phyloP scores from a whole-genome alignment of 306 rosid genomes.

The Datisca glomerata region DNA sequence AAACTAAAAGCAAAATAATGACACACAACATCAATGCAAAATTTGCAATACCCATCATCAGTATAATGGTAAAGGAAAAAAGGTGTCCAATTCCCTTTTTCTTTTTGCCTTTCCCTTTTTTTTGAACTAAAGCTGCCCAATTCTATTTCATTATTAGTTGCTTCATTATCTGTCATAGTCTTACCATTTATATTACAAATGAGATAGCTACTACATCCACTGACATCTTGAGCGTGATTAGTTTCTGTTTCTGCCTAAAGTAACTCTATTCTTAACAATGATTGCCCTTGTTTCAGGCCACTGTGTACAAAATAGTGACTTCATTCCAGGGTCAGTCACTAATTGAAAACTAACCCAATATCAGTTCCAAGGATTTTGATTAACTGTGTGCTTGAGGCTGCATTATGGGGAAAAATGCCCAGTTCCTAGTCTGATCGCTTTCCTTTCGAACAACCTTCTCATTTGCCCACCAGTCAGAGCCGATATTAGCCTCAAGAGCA shows the following conservation, averaged over 20 bases:
- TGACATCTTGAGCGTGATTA: too few species aligned
- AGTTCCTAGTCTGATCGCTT: constrained; percentile 29
- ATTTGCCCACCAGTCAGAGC: constrained; percentile 86
- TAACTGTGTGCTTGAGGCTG: constrained; percentile 23
- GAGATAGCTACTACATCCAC: not conserved
- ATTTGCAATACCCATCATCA: not conserved
- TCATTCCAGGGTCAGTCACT: not conserved
- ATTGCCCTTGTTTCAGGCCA: not conserved
- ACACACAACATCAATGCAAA: too few species aligned
- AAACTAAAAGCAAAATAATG: too few species aligned
- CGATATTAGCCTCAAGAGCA: constrained; percentile 19
- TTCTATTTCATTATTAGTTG: not conserved
- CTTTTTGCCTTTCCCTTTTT: too few species aligned
- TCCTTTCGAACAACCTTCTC: constrained; percentile 59
- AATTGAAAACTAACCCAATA: too few species aligned
- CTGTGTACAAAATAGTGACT: not conserved
- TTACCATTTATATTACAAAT: not conserved
- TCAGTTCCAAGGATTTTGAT: too few species aligned
- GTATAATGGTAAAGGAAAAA: not conserved
- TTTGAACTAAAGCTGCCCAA: too few species aligned
- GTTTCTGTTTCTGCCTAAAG: not conserved
- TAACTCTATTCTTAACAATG: not conserved
- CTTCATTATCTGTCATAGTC: too few species aligned
- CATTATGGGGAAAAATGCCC: constrained; percentile 80
- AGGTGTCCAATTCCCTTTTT: not conserved